Conservation (phyloP, 108 stramenopile species). For the Fragilaria radians region DNA sequence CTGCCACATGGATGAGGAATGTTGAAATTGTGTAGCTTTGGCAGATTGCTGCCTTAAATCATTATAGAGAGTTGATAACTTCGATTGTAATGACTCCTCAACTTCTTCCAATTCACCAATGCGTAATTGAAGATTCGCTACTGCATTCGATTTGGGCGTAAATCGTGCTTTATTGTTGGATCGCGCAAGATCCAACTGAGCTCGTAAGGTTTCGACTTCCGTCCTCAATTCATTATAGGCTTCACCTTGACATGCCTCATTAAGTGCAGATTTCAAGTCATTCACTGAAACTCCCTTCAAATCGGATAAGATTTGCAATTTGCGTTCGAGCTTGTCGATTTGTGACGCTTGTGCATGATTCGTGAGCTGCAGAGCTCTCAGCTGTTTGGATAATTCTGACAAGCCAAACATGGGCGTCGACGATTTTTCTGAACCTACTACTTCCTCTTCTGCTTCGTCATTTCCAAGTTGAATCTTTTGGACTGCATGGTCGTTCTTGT, state of each 20-base stretch:
- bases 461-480: too few relatives aligned
- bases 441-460: too few relatives aligned
- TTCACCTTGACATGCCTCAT: conserved; percentile 55
- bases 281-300: conserved; percentile 53
- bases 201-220: conserved; percentile 38
- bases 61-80: conserved; percentile 44
- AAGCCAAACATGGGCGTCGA: conserved; percentile 24
- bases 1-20: conserved; percentile 21
- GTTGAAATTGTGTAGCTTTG: conserved; percentile 27
- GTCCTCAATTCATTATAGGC: conserved; percentile 62
- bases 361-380: conserved; percentile 58
- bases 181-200: conserved; percentile 42
- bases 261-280: conserved; percentile 49
- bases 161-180: not conserved
- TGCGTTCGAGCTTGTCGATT: conserved; percentile 67
- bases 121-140: conserved; percentile 58
- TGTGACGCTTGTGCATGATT: conserved; percentile 50
- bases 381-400: conserved; percentile 65
- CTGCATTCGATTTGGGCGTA: conserved; percentile 13
- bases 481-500: too few relatives aligned
- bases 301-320: conserved; percentile 59
- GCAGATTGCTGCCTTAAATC: conserved; percentile 27
- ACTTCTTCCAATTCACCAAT: conserved; percentile 77
- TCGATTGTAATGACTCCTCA: conserved; percentile 37
- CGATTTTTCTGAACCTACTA: too few relatives aligned